Base-by-base conservation (phyloP, 2,329 filamentous ascomycete species). In the Fusarium penzigii region DNA sequence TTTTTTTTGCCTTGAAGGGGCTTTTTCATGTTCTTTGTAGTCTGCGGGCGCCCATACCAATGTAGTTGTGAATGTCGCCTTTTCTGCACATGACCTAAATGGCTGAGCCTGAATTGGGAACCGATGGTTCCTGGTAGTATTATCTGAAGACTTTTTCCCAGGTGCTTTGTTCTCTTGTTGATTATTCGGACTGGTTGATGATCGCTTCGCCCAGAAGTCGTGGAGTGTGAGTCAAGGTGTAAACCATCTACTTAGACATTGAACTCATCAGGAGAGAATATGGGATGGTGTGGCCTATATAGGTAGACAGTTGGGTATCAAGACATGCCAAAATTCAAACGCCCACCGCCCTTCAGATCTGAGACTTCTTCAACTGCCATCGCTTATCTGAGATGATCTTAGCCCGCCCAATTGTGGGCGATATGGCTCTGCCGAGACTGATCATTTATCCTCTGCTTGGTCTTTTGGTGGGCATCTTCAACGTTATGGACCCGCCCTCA, bases 1-100 rank as follows among this genome's bases (percentile, higher is more conserved):
- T 47, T 44, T 55, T 62, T 56, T 52, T 44, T 48, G 47, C 44
- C 42, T 43, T 20, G 43, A 34, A 48, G 55, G 25, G 46, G 5
- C 20, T 25, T 53, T 45, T 55, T 46, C 38, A 46, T 44, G 53
- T 36, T 51, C 48, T 46, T 52, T 34, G 48, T 48, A 40, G 32
- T 42, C 45, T 42, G 29, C 46, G 49, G 42, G 51, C 44, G 46
- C 13, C 13, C 10, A 36, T 36, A 14, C 5, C 32, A 36, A 36
- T 11, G 13, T 36, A 36, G 32, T 14, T 36, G 32, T 36, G 32
- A 36, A 36, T 14, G 9, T 11, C 13, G 32, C 10, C 32, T 4
- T 36, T 36, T 11, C 9, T 36, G 32, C 32, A 36, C 13, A 14
- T 12, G 10, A 36, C 10, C 32, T 11, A 14, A 12, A 11, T 11